phyloP scores from a whole-genome alignment of 2,329 filamentous ascomycete species.

The Epichloe sp. region DNA sequence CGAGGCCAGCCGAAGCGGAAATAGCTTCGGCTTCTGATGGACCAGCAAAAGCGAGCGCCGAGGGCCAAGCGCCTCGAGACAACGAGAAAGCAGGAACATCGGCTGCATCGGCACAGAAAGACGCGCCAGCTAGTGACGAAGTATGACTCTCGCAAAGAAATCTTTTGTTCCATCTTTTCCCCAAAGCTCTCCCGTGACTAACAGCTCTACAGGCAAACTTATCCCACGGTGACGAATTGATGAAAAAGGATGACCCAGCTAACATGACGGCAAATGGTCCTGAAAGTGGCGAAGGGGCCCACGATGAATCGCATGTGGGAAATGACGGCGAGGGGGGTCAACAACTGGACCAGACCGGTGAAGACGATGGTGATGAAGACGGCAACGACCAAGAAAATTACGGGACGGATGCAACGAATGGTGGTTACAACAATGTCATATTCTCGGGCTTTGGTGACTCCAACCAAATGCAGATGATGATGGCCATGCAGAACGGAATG shows the following conservation, averaged over 20 bases:
- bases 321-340: background rate
- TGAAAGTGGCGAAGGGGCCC: slow-evolving; percentile 2
- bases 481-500: slow-evolving; percentile 62
- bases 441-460: slow-evolving; percentile 51
- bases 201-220: background rate
- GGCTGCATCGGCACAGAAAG: background rate
- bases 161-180: background rate
- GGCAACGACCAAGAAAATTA: slow-evolving; percentile 19
- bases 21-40: background rate
- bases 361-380: slow-evolving; percentile 12
- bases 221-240: background rate
- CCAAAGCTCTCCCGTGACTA: background rate
- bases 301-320: background rate
- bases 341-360: slow-evolving; percentile 6
- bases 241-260: background rate
- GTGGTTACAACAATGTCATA: slow-evolving; percentile 41
- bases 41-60: background rate
- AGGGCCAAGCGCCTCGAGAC: background rate
- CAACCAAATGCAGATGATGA: slow-evolving; percentile 71
- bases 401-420: slow-evolving; percentile 27
- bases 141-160: background rate
- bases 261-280: background rate
- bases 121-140: background rate
- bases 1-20: slow-evolving; percentile 8
- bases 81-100: background rate